Percentiles rank a stretch among this genome's conserved stretches.
These are phyloP conservation scores for Coemansia sp. DNA, from an alignment of 192 early-diverging fungal species.

Conservation along the genomic window DNA sequence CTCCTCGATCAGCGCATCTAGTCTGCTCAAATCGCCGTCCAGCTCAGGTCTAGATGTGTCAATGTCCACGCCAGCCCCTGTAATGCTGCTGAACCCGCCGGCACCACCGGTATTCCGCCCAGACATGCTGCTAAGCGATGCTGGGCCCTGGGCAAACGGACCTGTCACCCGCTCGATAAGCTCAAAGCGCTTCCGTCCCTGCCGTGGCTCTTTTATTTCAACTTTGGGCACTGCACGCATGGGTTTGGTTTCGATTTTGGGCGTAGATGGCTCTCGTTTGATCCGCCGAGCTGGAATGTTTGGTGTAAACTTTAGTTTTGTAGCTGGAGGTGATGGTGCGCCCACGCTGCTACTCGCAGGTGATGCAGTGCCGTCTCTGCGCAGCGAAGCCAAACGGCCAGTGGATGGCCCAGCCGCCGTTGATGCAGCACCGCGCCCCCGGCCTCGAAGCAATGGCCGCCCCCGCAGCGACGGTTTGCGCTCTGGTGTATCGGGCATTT, in stretches of 20 bases:
- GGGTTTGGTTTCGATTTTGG: background rate
- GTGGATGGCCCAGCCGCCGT: background rate
- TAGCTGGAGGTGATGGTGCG: background rate
- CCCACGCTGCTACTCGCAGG: background rate
- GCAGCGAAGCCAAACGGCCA: background rate
- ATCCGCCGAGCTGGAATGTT: constrained; percentile 24
- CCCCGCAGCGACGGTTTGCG: background rate
- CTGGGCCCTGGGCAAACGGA: constrained; percentile 50
- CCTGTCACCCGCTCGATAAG: constrained; percentile 31
- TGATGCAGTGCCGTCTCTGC: background rate
- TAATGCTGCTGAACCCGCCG: background rate
- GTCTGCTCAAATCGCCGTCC: background rate
- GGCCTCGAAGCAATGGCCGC: background rate
- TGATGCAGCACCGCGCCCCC: background rate
- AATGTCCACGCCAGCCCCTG: background rate
- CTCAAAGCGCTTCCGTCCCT: constrained; percentile 5
- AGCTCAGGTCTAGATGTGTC: background rate
- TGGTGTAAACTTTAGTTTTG: constrained; percentile 32
- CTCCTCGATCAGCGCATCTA: constrained; percentile 9
- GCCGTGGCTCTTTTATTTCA: background rate
- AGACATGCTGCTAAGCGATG: constrained; percentile 17
- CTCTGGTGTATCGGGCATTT: background rate
- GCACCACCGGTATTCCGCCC: background rate
- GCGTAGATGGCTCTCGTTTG: constrained; percentile 29
- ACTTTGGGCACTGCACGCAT: background rate